Base-by-base conservation (phyloP, 768 basidiomycete species). In the Collybiopsis confluens region DNA sequence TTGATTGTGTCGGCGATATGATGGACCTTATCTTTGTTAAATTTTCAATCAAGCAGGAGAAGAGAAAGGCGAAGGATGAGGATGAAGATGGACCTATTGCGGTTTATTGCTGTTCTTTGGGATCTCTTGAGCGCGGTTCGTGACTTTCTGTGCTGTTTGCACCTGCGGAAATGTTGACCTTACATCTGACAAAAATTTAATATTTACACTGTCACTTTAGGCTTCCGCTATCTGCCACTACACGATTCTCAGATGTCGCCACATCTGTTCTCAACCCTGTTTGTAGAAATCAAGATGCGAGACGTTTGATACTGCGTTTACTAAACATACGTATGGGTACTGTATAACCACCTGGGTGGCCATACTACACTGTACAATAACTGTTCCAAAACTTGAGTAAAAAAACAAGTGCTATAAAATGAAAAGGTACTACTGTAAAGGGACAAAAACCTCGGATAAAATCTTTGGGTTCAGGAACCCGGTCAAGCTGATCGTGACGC, bases 181-280 rank as follows among this genome's bases (percentile, higher is more conserved):
- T 21, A 20, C n/a, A 6, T 20, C 23, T 26, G 40, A 38, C n/a
- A n/a, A n/a, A n/a, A n/a, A n/a, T n/a, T n/a, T n/a, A n/a, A n/a
- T n/a, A n/a, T n/a, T n/a, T n/a, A n/a, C n/a, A n/a, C n/a, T 2
- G 10, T 45, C 33, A 28, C 46, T 45, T 3, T 40, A 92, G 95
- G 96, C 1, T 98, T 87, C 65, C 85, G 92, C 4, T 90, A 99
- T 68, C 68, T 99, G 6, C 93, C 95, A 0, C 71, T 99, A 36
- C 90, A 94, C 62, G 96, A 99, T 68, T 71, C 80, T 2, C 87
- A 94, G 64, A 81, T 92, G 41, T 86, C 88, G 36, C 92, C 93
- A 62, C 90, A 88, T 63, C 74, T 98, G 46, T 98, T 95, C 69
- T 92, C 94, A 24, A 94, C 94, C 18, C 74, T 98, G n/a, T 97